Evolutionary conservation across 2,329 filamentous ascomycete genomes (phyloP).

Genomic region (Rutstroemia sp.): DNA sequence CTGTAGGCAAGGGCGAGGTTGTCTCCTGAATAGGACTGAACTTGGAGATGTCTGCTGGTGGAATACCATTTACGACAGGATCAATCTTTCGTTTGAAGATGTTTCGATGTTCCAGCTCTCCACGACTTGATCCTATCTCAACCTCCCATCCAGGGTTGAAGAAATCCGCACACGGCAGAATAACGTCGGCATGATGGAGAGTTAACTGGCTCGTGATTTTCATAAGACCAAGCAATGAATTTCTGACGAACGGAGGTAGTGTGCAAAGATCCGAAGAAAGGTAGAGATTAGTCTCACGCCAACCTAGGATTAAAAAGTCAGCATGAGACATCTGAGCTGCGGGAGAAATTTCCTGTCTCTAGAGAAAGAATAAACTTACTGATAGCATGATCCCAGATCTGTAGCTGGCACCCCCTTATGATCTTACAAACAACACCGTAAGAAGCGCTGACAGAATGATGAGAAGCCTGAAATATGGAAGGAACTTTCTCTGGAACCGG

Average conservation of each 20-base stretch:
- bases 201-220: conserved; percentile 15
- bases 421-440: conserved; percentile 57
- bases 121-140: conserved; percentile 52
- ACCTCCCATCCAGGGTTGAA: conserved; percentile 59
- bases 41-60: conserved; percentile 43
- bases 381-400: conserved; percentile 59
- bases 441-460: conserved; percentile 52
- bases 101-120: conserved; percentile 47
- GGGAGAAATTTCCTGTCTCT: too few species aligned
- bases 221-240: conserved; percentile 23
- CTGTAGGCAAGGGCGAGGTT: conserved; percentile 50
- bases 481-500: conserved; percentile 37
- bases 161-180: conserved; percentile 50
- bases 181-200: conserved; percentile 48
- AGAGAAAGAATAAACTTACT: conserved; percentile 23
- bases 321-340: neutral
- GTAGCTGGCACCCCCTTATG: conserved; percentile 50
- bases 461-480: conserved; percentile 54
- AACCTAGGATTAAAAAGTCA: neutral
- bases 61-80: conserved; percentile 57
- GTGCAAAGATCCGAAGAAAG: conserved; percentile 25
- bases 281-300: conserved; percentile 41
- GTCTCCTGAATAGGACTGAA: conserved; percentile 54
- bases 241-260: conserved; percentile 24
- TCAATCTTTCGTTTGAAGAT: conserved; percentile 53